These are phyloP conservation scores for Moesziomyces sp. DNA, from an alignment of 1,284 basidiomycete species.

Conservation along the genomic window DNA sequence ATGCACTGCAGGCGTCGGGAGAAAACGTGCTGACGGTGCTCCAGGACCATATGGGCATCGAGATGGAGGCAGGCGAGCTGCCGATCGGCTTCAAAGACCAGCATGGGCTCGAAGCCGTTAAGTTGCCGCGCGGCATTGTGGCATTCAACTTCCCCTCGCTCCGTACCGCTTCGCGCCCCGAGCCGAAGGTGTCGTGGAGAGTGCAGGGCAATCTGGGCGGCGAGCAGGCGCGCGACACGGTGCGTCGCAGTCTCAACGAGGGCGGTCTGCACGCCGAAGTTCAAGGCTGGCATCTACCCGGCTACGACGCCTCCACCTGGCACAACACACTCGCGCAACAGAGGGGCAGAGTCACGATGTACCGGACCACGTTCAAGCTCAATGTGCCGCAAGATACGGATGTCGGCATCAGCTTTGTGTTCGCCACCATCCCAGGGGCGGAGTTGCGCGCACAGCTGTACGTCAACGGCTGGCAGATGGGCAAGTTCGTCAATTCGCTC, in stretches of 20 bases:
- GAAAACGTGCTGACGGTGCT: slow-evolving; percentile 79
- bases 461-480: slow-evolving; percentile 63
- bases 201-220: slow-evolving; percentile 84
- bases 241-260: slow-evolving; percentile 79
- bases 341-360: slow-evolving; percentile 76
- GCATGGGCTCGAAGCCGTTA: slow-evolving; percentile 68
- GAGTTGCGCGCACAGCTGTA: slow-evolving; percentile 44
- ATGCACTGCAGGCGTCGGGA: slow-evolving; percentile 70
- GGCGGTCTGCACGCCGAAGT: slow-evolving; percentile 83
- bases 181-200: slow-evolving; percentile 75
- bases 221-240: slow-evolving; percentile 79
- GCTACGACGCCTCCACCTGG: slow-evolving; percentile 77
- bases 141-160: slow-evolving; percentile 72
- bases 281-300: slow-evolving; percentile 82
- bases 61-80: slow-evolving; percentile 68
- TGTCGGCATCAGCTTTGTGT: slow-evolving; percentile 25
- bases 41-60: slow-evolving; percentile 83
- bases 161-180: not conserved
- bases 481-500: slow-evolving; percentile 35
- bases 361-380: slow-evolving; percentile 77
- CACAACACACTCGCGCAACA: slow-evolving; percentile 70
- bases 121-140: slow-evolving; percentile 81
- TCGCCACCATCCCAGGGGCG: not conserved
- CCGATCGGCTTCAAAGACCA: slow-evolving; percentile 31
- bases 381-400: slow-evolving; percentile 59